Base-by-base conservation (phyloP, 331 rosid species). In the Quercus tomentella region DNA sequence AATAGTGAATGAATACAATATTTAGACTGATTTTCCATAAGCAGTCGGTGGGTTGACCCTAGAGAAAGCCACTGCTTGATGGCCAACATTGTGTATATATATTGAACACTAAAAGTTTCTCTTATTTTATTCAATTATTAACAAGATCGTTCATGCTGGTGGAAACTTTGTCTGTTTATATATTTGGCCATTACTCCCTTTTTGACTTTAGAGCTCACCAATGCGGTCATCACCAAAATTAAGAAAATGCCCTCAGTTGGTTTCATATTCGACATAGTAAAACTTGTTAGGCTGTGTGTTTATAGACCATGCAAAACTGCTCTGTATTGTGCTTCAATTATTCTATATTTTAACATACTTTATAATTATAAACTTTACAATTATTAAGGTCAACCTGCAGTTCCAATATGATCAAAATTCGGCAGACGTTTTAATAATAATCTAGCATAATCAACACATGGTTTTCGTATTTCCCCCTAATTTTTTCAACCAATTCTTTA, bases 311-410 rank as follows among this genome's bases (percentile, higher is more conserved):
- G 31, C 2, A 23, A 12, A 10, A 58, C 66, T 10, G 66, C 31
- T 58, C 31, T 58, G 8, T n/a, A 58, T n/a, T 58, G 65, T 11
- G 28, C 65, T 12, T 25, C 70, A 63, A 63, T 63, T 26, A 63
- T 63, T 31, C 6, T 28, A 16, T 63, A 63, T 28, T 63, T 15
- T 28, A 63, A 5, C 12, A 73, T 56, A 37, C 33, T 56, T 33
- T 54, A 30, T 77, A 62, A 51, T 66, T 41, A 2, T 41, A 41
- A 43, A 80, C 80, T 15, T 69, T 31, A 28, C 37, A 73, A 74
- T 84, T 82, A 87, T 87, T 82, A 73, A 0, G 17, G 85, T 84
- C 85, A 80, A 80, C 81, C 6, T 18, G 51, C 8, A n/a, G 7
- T 43, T 75, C 70, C 70, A 14, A 11, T 21, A 28, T 28, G 70